A percentile compares a stretch with the other conserved stretches of the same genome.
Evolutionary conservation across 2,329 filamentous ascomycete species (phyloP).

Genomic region (Juglanconis juglandina): DNA sequence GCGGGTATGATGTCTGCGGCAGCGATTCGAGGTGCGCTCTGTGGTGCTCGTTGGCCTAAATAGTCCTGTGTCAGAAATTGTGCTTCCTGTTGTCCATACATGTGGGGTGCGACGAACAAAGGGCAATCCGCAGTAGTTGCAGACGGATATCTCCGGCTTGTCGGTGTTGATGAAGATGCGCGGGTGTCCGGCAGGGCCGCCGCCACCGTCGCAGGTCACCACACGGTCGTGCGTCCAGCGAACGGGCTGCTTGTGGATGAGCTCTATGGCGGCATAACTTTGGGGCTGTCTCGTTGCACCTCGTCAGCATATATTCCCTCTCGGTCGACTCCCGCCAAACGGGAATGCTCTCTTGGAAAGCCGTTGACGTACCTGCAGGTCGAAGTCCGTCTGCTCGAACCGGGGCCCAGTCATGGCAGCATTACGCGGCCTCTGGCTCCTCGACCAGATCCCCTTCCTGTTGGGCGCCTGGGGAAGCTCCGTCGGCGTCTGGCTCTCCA

Average conservation of each 20-base stretch:
- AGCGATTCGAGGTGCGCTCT: slow-evolving; percentile 79
- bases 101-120: slow-evolving; percentile 62
- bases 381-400: slow-evolving; percentile 96
- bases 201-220: slow-evolving; percentile 88
- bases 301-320: slow-evolving; percentile 26
- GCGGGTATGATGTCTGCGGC: slow-evolving; percentile 75
- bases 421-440: slow-evolving; percentile 76
- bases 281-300: slow-evolving; percentile 63
- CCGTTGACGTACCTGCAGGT: slow-evolving; percentile 68
- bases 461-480: slow-evolving; percentile 80
- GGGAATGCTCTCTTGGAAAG: no score
- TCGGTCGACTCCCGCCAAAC: background rate
- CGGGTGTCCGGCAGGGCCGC: slow-evolving; percentile 85
- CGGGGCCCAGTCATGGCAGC: slow-evolving; percentile 88
- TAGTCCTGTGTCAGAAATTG: background rate
- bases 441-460: slow-evolving; percentile 74
- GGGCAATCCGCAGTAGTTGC: slow-evolving; percentile 89
- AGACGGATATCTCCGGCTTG: slow-evolving; percentile 88
- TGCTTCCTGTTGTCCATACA: background rate
- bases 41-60: slow-evolving; percentile 85
- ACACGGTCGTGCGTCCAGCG: slow-evolving; percentile 80
- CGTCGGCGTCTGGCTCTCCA: slow-evolving; percentile 40
- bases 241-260: slow-evolving; percentile 95
- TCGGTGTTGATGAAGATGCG: slow-evolving; percentile 96
- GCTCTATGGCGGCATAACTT: slow-evolving; percentile 84